Evolutionary conservation across 345 rosid genomes (phyloP).

Genomic region (Hypericum perforatum): DNA sequence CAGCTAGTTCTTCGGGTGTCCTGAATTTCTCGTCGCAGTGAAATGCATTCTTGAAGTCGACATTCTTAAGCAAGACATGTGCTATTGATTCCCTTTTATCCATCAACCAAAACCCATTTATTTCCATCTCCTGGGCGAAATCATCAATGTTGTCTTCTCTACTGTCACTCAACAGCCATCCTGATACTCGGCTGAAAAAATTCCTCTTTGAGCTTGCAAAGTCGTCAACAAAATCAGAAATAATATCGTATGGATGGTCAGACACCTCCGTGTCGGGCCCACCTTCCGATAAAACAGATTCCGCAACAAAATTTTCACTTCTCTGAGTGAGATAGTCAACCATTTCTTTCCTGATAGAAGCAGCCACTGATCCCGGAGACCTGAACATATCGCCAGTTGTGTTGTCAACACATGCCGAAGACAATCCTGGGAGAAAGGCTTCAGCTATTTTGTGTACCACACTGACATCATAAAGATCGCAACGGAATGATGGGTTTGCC

Average conservation of each 20-base stretch:
- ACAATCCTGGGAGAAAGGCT: constrained; percentile 60
- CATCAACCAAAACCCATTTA: constrained; percentile 60
- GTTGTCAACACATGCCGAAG: constrained; percentile 75
- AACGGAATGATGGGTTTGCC: constrained; percentile 40
- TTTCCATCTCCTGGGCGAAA: constrained; percentile 75
- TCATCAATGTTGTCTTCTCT: constrained; percentile 89
- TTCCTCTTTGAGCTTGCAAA: constrained; percentile 63
- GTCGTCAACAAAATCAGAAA: constrained; percentile 61
- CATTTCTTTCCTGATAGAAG: constrained; percentile 64
- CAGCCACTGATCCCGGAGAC: constrained; percentile 68
- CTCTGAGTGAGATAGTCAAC: constrained; percentile 49
- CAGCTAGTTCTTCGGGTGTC: constrained; percentile 37
- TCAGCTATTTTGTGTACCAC: constrained; percentile 54
- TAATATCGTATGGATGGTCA: constrained; percentile 62
- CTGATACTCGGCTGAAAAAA: constrained; percentile 64
- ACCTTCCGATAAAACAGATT: constrained; percentile 48
- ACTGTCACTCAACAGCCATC: constrained; percentile 74
- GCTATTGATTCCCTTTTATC: constrained; percentile 52
- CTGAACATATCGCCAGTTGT: constrained; percentile 74
- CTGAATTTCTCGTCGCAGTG: constrained; percentile 62
- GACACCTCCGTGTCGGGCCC: constrained; percentile 36
- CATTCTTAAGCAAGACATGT: constrained; percentile 56
- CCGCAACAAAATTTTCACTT: constrained; percentile 72
- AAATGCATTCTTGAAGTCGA: constrained; percentile 52
- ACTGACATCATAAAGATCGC: constrained; percentile 56